Evolutionary conservation across 257 asterid species (phyloP).

Genomic region (Cordia subcordata): DNA sequence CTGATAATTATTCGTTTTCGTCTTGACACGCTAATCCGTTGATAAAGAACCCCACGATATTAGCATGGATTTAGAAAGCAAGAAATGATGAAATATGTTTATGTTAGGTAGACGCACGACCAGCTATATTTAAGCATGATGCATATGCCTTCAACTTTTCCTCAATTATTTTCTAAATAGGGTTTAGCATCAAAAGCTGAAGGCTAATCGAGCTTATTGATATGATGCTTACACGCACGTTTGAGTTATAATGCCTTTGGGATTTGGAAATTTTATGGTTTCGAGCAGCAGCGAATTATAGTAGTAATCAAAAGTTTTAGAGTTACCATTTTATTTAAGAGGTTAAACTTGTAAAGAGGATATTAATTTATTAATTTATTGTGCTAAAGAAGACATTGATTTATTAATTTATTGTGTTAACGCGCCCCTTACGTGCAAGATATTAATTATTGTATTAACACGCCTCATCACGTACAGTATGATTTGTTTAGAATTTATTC

Average conservation of each 20-base stretch:
- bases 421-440: no score
- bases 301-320: no score
- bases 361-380: no score
- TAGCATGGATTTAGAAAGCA: constrained; percentile 11
- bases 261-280: background rate
- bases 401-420: no score
- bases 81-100: background rate
- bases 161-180: background rate
- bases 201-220: background rate
- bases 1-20: constrained; percentile 13
- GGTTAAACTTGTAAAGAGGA: no score
- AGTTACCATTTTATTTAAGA: no score
- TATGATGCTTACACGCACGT: constrained; percentile 5
- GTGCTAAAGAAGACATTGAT: no score
- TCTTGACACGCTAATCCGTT: constrained; percentile 13
- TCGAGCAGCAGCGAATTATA: constrained; percentile 5
- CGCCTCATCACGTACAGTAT: no score
- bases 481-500: no score
- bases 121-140: background rate
- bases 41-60: constrained; percentile 14
- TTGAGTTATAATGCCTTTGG: background rate
- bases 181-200: background rate
- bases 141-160: background rate
- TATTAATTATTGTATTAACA: no score
- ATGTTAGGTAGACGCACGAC: constrained; percentile 12